A percentile compares a stretch with the other conserved stretches of the same genome.
Evolutionary conservation across 2,329 filamentous ascomycete genomes (phyloP).

Genomic region (Leptographium wingfieldii): DNA sequence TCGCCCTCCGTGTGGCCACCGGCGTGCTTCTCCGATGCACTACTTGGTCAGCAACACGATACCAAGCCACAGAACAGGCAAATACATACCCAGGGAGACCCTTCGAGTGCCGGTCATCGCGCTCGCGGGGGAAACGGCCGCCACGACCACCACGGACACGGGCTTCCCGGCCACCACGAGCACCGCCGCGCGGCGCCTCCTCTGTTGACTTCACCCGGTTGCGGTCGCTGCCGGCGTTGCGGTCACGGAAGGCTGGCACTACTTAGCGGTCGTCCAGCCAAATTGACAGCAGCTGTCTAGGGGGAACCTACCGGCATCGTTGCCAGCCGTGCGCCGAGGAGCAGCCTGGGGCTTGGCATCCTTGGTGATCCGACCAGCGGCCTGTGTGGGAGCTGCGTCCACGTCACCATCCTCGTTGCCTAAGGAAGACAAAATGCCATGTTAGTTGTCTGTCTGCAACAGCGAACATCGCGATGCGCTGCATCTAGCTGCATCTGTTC

Average conservation of each 20-base stretch:
- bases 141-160: slow-evolving; percentile 51
- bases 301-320: slow-evolving; percentile 67
- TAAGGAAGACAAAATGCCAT: slow-evolving; percentile 17
- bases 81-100: slow-evolving; percentile 31
- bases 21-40: slow-evolving; percentile 75
- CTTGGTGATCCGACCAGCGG: slow-evolving; percentile 61
- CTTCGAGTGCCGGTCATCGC: slow-evolving; percentile 44
- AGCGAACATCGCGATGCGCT: background rate
- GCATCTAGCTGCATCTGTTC: background rate
- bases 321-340: slow-evolving; percentile 51
- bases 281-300: background rate
- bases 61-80: background rate
- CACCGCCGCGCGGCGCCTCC: slow-evolving; percentile 42
- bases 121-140: slow-evolving; percentile 36
- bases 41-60: slow-evolving; percentile 21
- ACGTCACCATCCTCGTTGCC: slow-evolving; percentile 51
- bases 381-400: slow-evolving; percentile 81
- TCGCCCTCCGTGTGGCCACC: slow-evolving; percentile 75
- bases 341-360: slow-evolving; percentile 55
- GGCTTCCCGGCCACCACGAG: slow-evolving; percentile 51
- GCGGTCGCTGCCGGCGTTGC: slow-evolving; percentile 63
- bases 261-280: background rate
- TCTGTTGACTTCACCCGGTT: slow-evolving; percentile 74
- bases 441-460: background rate
- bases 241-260: slow-evolving; percentile 71